These are phyloP conservation scores for Inonotus obliquus DNA, from an alignment of 1,284 basidiomycete genomes.

Conservation along the genomic window DNA sequence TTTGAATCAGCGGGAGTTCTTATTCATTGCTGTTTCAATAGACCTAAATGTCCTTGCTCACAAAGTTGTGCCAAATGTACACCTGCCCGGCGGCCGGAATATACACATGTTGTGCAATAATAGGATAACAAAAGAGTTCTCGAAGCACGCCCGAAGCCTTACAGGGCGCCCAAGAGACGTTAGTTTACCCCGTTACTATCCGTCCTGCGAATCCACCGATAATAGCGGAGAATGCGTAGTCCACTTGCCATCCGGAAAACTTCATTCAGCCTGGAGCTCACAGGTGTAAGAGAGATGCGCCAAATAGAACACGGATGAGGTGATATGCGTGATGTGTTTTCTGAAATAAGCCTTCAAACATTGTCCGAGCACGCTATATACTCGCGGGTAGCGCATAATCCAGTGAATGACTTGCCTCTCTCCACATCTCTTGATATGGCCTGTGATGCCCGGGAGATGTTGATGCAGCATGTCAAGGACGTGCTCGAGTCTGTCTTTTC, in stretches of 20 bases:
- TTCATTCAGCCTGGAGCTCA: neutral
- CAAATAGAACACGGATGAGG: neutral
- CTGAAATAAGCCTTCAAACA: neutral
- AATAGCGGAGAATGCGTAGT: constrained; percentile 4
- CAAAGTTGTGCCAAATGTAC: too few relatives aligned
- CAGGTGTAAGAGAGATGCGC: neutral
- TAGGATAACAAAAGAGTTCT: neutral
- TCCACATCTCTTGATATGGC: too few relatives aligned
- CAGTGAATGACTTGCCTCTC: neutral
- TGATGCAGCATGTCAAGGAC: too few relatives aligned
- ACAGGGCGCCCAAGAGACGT: neutral
- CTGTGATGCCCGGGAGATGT: too few relatives aligned
- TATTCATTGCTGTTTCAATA: too few relatives aligned
- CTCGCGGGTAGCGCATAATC: neutral
- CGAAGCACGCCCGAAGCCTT: neutral
- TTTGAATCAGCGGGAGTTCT: too few relatives aligned
- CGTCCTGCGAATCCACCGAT: neutral
- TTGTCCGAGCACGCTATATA: neutral
- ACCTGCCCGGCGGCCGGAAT: too few relatives aligned
- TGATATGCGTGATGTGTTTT: neutral
- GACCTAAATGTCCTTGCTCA: too few relatives aligned
- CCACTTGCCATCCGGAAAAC: neutral
- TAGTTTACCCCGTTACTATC: neutral
- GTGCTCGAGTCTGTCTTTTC: too few relatives aligned
- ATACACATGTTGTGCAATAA: neutral